These are phyloP conservation scores for Dictyostelium citrinum DNA, from an alignment of 78 protist genomes.

Conservation along the genomic window DNA sequence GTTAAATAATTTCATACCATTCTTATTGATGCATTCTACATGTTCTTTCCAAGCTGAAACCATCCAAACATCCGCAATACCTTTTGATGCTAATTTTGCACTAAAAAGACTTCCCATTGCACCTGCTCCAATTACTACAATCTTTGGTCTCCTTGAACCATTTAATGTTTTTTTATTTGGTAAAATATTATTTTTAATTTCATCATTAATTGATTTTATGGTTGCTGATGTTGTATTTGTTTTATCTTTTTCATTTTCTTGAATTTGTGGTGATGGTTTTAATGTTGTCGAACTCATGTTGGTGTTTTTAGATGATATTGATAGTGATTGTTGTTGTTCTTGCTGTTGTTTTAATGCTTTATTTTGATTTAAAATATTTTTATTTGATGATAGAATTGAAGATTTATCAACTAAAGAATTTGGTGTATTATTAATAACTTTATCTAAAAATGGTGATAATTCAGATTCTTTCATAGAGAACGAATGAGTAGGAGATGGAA, in stretches of 20 bases:
- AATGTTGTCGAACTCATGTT: too few species aligned
- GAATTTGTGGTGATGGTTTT: background rate
- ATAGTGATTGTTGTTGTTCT: background rate
- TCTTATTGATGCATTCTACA: constrained; percentile 52
- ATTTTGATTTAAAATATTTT: background rate
- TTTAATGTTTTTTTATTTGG: background rate
- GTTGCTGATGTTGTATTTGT: background rate
- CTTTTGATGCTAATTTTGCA: constrained; percentile 60
- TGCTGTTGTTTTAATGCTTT: background rate
- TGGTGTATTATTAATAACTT: background rate
- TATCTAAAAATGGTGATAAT: constrained; percentile 8
- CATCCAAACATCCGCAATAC: constrained; percentile 71
- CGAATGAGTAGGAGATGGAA: constrained; percentile 65
- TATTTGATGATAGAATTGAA: background rate
- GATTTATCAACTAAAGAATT: background rate
- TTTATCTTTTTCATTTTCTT: background rate
- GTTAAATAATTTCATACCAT: constrained; percentile 55
- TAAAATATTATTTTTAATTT: background rate
- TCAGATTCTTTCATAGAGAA: constrained; percentile 79
- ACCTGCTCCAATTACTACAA: constrained; percentile 82
- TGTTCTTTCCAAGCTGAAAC: constrained; percentile 81
- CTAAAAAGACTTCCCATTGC: constrained; percentile 83
- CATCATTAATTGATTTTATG: background rate
- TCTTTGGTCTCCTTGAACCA: constrained; percentile 1
- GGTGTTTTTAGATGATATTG: too few species aligned